Evolutionary conservation across 1,284 basidiomycete genomes (phyloP).

Genomic region (Moesziomyces parantarcticus): DNA sequence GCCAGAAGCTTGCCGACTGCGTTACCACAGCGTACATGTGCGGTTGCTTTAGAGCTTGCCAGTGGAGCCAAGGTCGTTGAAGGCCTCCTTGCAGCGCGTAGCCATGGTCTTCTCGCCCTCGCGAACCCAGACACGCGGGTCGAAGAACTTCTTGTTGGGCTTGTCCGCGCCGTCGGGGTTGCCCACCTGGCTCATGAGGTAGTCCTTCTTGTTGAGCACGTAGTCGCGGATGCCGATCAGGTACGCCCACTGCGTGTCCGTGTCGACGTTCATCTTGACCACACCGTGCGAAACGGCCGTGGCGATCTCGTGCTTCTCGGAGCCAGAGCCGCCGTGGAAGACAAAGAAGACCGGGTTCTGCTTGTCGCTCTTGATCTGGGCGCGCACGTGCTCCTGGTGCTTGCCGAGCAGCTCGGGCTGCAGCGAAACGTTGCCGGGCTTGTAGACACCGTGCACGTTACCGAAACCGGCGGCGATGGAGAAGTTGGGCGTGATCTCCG

Average conservation of each 20-base stretch:
- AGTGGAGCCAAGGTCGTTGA: conserved; percentile 79
- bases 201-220: conserved; percentile 67
- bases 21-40: not conserved
- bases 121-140: conserved; percentile 89
- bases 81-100: conserved; percentile 90
- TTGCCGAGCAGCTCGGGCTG: conserved; percentile 90
- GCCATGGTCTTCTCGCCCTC: conserved; percentile 96
- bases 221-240: conserved; percentile 78
- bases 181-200: conserved; percentile 66
- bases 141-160: conserved; percentile 68
- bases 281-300: conserved; percentile 90
- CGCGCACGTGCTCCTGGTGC: conserved; percentile 84
- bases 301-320: conserved; percentile 93
- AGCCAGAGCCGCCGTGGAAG: conserved; percentile 99
- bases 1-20: not conserved
- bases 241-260: conserved; percentile 92
- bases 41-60: conserved; percentile 54
- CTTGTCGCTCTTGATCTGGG: conserved; percentile 76
- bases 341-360: conserved; percentile 85
- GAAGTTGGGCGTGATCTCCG: conserved; percentile 90
- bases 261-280: conserved; percentile 68
- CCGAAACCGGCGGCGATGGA: conserved; percentile 96
- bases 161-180: conserved; percentile 67
- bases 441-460: conserved; percentile 79
- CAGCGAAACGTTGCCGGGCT: conserved; percentile 76